Percentiles rank a stretch among this genome's conserved stretches.
Conservation (phyloP, 1,284 basidiomycete species). For the Ustilago cynodontis region DNA sequence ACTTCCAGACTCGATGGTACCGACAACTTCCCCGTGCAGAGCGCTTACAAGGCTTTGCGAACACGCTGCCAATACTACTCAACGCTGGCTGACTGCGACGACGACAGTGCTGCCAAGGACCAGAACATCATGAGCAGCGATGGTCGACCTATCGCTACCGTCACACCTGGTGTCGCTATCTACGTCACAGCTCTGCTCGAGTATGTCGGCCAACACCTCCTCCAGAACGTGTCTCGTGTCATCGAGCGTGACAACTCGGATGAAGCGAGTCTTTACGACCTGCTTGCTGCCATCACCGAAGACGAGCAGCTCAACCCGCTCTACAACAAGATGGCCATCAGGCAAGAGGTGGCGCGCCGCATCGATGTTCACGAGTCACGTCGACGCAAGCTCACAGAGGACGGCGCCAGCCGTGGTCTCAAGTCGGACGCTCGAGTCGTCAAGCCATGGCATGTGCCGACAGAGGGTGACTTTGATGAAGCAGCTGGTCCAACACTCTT, state of each 20-base stretch:
- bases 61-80: constrained; percentile 63
- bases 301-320: constrained; percentile 55
- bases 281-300: constrained; percentile 60
- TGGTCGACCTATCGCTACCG: constrained; percentile 65
- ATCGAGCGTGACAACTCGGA: constrained; percentile 67
- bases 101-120: constrained; percentile 48
- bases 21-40: constrained; percentile 57
- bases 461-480: constrained; percentile 57
- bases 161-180: constrained; percentile 64
- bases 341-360: constrained; percentile 37
- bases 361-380: constrained; percentile 36
- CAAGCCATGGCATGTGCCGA: constrained; percentile 59
- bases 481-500: constrained; percentile 51
- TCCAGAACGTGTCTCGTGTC: constrained; percentile 59
- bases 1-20: constrained; percentile 63
- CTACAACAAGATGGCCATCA: constrained; percentile 53
- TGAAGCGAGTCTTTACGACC: constrained; percentile 59
- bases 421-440: constrained; percentile 35
- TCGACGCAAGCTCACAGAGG: constrained; percentile 22
- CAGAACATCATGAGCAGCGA: constrained; percentile 66
- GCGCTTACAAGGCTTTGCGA: constrained; percentile 59
- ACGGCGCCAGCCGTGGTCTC: constrained; percentile 18
- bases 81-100: constrained; percentile 58
- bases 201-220: constrained; percentile 59
- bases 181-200: constrained; percentile 66